Evolutionary conservation across 768 basidiomycete genomes (phyloP).

Genomic region (Strobilomyces dryophilus): DNA sequence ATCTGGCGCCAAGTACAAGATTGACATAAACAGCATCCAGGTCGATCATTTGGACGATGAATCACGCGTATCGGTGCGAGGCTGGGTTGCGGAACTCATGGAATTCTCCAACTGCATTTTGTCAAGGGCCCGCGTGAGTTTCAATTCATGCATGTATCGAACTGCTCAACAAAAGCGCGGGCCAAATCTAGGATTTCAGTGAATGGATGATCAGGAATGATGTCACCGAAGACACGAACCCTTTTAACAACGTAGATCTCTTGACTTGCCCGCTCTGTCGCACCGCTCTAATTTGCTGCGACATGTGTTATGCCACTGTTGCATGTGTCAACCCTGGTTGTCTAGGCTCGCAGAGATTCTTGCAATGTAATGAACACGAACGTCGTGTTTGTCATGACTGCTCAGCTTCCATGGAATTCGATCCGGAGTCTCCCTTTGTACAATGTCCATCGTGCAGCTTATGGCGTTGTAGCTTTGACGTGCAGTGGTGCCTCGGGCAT

Average conservation of each 20-base stretch:
- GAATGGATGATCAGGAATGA: not conserved
- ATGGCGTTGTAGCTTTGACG: not conserved
- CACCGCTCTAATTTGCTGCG: not conserved
- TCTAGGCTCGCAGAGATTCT: not conserved
- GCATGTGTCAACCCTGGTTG: not conserved
- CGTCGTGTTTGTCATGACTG: not conserved
- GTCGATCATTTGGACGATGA: not conserved
- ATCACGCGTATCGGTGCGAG: not conserved
- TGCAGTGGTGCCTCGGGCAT: not conserved
- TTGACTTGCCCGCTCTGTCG: conserved; percentile 4
- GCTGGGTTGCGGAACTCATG: not conserved
- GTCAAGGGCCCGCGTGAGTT: not conserved
- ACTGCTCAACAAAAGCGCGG: not conserved
- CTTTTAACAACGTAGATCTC: not conserved
- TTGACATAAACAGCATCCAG: not conserved
- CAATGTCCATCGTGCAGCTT: not conserved
- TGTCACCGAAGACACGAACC: not conserved
- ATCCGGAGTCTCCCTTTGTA: not conserved
- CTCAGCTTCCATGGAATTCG: not conserved
- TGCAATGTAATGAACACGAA: not conserved
- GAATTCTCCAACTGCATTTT: not conserved
- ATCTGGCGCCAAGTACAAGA: not conserved
- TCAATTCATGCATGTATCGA: not conserved
- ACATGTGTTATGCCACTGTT: not conserved
- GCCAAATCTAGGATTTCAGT: not conserved